Conservation (phyloP, 306 rosid species). For the Psophocarpus tetragonolobus region DNA sequence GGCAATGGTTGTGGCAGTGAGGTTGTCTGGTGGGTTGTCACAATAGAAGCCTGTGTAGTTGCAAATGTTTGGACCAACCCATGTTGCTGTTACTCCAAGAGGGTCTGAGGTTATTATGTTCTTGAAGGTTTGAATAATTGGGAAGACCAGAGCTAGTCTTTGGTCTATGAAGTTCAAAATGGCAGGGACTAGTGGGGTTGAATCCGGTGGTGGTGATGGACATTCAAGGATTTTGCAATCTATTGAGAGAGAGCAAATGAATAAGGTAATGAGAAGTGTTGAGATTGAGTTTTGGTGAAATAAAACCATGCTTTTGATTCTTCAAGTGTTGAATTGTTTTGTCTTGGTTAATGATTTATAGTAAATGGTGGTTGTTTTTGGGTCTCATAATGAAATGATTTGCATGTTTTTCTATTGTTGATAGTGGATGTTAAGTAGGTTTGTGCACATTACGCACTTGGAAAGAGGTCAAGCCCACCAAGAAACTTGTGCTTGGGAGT, state of each 20-base stretch:
- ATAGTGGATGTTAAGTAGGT: conserved; percentile 25
- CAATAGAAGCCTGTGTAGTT: conserved; percentile 82
- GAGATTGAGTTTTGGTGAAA: neutral
- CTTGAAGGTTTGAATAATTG: conserved; percentile 77
- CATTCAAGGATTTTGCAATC: conserved; percentile 25
- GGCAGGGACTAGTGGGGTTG: conserved; percentile 34
- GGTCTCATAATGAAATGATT: neutral
- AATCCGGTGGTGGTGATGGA: conserved; percentile 8
- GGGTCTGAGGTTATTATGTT: conserved; percentile 79
- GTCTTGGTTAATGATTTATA: conserved; percentile 4
- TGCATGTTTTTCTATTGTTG: neutral
- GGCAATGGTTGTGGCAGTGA: conserved; percentile 65
- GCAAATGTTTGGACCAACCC: conserved; percentile 81
- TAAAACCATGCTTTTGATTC: conserved; percentile 32
- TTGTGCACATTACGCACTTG: conserved; percentile 22
- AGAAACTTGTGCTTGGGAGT: conserved; percentile 22
- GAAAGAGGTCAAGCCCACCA: conserved; percentile 25
- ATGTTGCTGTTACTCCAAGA: conserved; percentile 56
- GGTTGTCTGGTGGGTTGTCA: conserved; percentile 64
- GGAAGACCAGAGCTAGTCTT: conserved; percentile 57
- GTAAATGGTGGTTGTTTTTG: conserved; percentile 21
- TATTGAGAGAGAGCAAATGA: conserved; percentile 27
- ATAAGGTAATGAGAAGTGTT: conserved; percentile 18
- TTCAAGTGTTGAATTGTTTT: neutral
- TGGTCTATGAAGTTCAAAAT: conserved; percentile 53